These are phyloP conservation scores for Kalmusia sp. DNA, from an alignment of 2,329 filamentous ascomycete species.

Conservation along the genomic window DNA sequence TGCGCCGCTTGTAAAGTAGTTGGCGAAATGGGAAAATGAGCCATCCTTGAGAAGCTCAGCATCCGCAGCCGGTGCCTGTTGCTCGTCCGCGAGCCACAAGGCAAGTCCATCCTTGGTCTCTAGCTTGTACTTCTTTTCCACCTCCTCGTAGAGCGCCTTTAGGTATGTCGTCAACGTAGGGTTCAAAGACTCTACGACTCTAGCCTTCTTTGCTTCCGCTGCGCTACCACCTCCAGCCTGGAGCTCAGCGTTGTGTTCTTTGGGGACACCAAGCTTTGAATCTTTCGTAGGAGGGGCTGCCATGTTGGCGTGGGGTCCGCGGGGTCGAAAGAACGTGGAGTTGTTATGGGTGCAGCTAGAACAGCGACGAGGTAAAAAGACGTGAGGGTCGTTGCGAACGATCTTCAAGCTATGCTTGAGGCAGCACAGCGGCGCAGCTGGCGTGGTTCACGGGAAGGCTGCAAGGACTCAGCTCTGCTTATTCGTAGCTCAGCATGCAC, in stretches of 20 bases:
- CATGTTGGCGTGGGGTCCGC: background rate
- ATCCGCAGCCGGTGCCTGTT: constrained; percentile 30
- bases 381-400: background rate
- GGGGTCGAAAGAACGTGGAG: background rate
- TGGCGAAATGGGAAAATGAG: constrained; percentile 40
- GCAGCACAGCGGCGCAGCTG: background rate
- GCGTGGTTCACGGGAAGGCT: background rate
- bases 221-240: constrained; percentile 48
- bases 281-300: constrained; percentile 20
- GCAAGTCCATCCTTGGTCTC: constrained; percentile 37
- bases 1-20: constrained; percentile 56
- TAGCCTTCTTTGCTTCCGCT: constrained; percentile 33
- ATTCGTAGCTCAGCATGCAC: background rate
- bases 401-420: background rate
- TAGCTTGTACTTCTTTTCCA: constrained; percentile 38
- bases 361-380: background rate
- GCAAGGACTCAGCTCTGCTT: constrained; percentile 1
- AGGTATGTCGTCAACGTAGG: constrained; percentile 36
- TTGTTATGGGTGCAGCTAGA: background rate
- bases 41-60: constrained; percentile 35
- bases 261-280: constrained; percentile 39
- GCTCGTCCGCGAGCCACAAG: constrained; percentile 42
- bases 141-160: constrained; percentile 35
- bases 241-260: constrained; percentile 41
- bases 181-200: constrained; percentile 38